Conservation (phyloP, 345 rosid genomes). For the Hibiscus syriacus region DNA sequence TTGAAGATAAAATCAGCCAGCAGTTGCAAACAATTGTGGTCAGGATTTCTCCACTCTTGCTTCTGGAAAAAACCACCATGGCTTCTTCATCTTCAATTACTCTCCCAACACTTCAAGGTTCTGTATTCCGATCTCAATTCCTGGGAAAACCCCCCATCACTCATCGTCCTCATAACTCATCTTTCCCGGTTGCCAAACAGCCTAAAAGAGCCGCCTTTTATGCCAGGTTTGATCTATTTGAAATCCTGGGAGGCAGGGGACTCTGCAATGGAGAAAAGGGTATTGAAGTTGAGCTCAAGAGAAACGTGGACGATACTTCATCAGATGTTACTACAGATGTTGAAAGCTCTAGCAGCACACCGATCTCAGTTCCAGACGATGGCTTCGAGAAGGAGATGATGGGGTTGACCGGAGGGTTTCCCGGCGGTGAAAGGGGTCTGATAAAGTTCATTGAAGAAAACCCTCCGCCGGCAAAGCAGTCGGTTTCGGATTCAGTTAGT, state of each 20-base stretch:
- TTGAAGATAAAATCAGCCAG: conserved; percentile 16
- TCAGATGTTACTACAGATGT: conserved; percentile 10
- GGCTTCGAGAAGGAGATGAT: conserved; percentile 28
- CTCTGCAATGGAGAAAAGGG: conserved; percentile 81
- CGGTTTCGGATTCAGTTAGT: conserved; percentile 11
- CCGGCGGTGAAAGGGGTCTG: conserved; percentile 78
- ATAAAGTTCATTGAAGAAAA: conserved; percentile 56
- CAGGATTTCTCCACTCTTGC: conserved; percentile 5
- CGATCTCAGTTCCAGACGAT: neutral
- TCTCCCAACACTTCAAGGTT: conserved; percentile 36
- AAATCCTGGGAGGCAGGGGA: conserved; percentile 77
- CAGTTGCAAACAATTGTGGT: conserved; percentile 17
- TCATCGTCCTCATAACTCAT: conserved; percentile 23
- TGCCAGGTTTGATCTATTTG: conserved; percentile 58
- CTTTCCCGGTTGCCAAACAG: conserved; percentile 21
- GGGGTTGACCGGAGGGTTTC: conserved; percentile 89
- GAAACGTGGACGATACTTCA: conserved; percentile 19
- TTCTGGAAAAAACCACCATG: conserved; percentile 19
- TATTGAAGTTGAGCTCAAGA: conserved; percentile 49
- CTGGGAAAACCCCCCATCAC: conserved; percentile 31
- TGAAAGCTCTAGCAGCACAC: neutral
- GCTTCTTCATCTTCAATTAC: conserved; percentile 55
- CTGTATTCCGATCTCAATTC: conserved; percentile 32
- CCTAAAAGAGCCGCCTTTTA: conserved; percentile 19
- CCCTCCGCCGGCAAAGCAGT: conserved; percentile 51